Evolutionary conservation across 2,329 filamentous ascomycete species (phyloP).

Genomic region (Blastomyces gilchristii): DNA sequence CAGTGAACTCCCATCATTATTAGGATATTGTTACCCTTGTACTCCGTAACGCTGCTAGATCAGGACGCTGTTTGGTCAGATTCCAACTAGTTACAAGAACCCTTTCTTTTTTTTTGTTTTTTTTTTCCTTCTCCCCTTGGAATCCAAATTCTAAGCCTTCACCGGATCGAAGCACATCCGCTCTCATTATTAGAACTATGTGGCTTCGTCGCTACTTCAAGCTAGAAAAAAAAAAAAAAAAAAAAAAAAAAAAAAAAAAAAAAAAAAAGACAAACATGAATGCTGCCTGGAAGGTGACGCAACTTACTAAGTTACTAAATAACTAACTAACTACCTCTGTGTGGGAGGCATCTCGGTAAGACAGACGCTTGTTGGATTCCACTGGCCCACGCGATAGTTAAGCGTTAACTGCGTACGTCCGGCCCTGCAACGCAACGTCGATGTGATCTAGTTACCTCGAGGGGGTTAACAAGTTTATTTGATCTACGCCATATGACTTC

Average conservation of each 20-base stretch:
- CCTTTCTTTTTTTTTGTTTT: not conserved
- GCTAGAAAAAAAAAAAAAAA: not conserved
- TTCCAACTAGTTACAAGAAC: not conserved
- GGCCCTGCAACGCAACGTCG: no score
- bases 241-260: not conserved
- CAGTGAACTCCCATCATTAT: not conserved
- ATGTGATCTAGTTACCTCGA: not conserved
- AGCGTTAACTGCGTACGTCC: not conserved
- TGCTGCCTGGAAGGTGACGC: not conserved
- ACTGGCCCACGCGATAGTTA: not conserved
- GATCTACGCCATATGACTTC: not conserved
- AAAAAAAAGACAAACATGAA: not conserved
- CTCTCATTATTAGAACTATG: not conserved
- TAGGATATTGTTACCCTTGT: no score
- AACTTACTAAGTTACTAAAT: not conserved
- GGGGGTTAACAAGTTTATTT: not conserved
- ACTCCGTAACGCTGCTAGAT: no score
- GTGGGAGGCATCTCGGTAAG: not conserved
- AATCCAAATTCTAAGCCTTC: not conserved
- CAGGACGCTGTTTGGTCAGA: not conserved
- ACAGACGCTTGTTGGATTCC: not conserved
- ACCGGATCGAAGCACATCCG: not conserved
- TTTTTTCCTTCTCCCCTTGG: not conserved
- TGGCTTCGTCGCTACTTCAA: not conserved
- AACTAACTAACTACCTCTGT: not conserved